These are phyloP conservation scores for Chlamydomonas sp. DNA, from an alignment of 139 green algal genomes.

Conservation along the genomic window DNA sequence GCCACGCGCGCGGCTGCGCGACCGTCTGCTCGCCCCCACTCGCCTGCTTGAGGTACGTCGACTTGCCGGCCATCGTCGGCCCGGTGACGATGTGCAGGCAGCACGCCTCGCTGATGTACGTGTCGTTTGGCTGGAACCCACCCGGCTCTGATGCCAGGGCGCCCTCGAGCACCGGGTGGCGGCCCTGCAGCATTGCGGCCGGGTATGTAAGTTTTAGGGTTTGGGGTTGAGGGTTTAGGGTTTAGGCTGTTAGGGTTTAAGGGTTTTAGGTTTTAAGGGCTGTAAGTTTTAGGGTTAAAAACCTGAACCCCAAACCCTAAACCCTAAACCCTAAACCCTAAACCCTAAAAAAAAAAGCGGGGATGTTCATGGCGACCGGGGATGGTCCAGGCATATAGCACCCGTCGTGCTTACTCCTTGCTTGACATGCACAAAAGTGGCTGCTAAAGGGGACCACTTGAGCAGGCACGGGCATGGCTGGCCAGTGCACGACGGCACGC, in stretches of 20 bases:
- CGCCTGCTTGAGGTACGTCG: conserved; percentile 70
- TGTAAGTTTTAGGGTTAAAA: too few species aligned
- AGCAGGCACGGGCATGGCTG: conserved; percentile 50
- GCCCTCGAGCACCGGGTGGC: conserved; percentile 39
- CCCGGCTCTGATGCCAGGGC: too few species aligned
- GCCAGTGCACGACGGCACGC: conserved; percentile 25
- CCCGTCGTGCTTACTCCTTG: not conserved
- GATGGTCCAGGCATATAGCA: not conserved
- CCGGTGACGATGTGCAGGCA: conserved; percentile 69
- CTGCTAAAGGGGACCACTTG: conserved; percentile 38
- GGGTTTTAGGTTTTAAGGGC: too few species aligned
- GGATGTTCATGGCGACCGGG: too few species aligned
- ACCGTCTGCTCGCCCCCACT: too few species aligned
- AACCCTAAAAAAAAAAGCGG: too few species aligned
- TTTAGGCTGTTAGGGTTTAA: too few species aligned
- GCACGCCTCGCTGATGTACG: conserved; percentile 41
- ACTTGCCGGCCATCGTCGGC: conserved; percentile 78
- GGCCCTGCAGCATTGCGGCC: conserved; percentile 19
- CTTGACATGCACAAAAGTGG: conserved; percentile 18
- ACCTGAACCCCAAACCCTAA: too few species aligned
- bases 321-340: too few species aligned
- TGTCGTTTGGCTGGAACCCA: conserved; percentile 56
- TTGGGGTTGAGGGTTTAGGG: too few species aligned
- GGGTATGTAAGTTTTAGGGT: too few species aligned
- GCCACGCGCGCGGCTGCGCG: too few species aligned